Percentiles rank a stretch among this genome's conserved stretches.
These are phyloP conservation scores for Amanita rubescens DNA, from an alignment of 768 basidiomycete genomes.

Conservation along the genomic window DNA sequence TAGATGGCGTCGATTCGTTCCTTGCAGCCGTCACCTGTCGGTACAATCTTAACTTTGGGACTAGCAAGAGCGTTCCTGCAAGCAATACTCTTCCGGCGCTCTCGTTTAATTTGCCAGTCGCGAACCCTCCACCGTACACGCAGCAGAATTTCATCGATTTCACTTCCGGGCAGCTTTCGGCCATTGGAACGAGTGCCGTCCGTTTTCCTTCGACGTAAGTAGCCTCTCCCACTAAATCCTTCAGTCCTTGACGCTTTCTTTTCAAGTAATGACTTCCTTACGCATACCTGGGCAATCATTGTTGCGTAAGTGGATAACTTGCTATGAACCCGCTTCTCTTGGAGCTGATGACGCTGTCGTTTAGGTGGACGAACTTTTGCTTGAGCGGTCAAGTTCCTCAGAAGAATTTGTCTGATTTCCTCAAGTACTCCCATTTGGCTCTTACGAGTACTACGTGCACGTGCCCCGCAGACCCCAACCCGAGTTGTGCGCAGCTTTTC, in stretches of 20 bases:
- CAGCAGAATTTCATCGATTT: constrained; percentile 10
- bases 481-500: constrained; percentile 11
- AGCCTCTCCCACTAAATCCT: not conserved
- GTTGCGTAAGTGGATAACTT: constrained; percentile 1
- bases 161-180: constrained; percentile 1
- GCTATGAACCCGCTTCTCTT: not conserved
- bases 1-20: constrained; percentile 11
- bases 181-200: constrained; percentile 2
- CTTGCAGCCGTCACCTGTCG: constrained; percentile 9
- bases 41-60: constrained; percentile 8
- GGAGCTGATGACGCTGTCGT: not conserved
- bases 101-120: constrained; percentile 5
- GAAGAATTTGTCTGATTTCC: constrained; percentile 10
- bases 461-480: constrained; percentile 6
- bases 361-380: constrained; percentile 12
- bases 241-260: not conserved
- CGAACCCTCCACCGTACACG: constrained; percentile 8
- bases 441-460: constrained; percentile 9
- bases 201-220: constrained; percentile 6
- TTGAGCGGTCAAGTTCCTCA: constrained; percentile 6
- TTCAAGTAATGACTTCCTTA: not conserved
- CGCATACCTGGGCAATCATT: constrained; percentile 7
- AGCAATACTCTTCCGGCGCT: constrained; percentile 7
- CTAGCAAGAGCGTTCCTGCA: not conserved
- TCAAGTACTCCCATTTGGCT: constrained; percentile 7